Percentiles rank a stretch among this genome's conserved stretches.
These are phyloP conservation scores for Leccinum truebloodii DNA, from an alignment of 768 basidiomycete species.

Conservation along the genomic window DNA sequence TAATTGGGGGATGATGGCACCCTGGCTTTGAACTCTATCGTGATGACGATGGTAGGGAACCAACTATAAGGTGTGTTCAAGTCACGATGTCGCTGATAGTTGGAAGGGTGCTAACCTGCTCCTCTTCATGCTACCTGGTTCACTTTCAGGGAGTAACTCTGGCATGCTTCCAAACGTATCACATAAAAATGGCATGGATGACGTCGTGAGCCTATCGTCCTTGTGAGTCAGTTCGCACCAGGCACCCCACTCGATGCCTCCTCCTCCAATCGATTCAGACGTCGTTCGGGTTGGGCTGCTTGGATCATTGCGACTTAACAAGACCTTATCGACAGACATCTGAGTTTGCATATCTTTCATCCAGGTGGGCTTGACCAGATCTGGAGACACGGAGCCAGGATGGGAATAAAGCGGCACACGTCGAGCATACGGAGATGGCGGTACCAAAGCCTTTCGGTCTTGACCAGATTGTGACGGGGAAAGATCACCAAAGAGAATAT, in stretches of 20 bases:
- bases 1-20: constrained; percentile 47
- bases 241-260: constrained; percentile 57
- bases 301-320: constrained; percentile 41
- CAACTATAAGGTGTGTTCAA: constrained; percentile 40
- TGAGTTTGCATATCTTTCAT: constrained; percentile 36
- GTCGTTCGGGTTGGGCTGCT: constrained; percentile 40
- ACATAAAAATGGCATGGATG: constrained; percentile 56
- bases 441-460: constrained; percentile 34
- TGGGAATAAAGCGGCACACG: constrained; percentile 58
- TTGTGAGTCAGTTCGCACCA: constrained; percentile 49
- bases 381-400: constrained; percentile 41
- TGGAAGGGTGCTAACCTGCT: constrained; percentile 15
- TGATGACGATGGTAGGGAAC: constrained; percentile 63
- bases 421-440: constrained; percentile 59
- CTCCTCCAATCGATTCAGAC: constrained; percentile 47
- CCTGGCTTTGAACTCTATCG: constrained; percentile 63
- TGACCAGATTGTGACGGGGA: constrained; percentile 29
- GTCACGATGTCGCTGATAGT: background rate
- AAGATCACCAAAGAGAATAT: constrained; percentile 58
- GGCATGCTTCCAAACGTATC: constrained; percentile 54
- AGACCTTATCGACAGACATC: constrained; percentile 43
- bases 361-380: constrained; percentile 33
- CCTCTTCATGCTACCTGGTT: constrained; percentile 33
- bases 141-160: constrained; percentile 46
- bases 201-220: constrained; percentile 47